Evolutionary conservation across 208 protist species (phyloP).

Genomic region (Trypanosoma caninum): DNA sequence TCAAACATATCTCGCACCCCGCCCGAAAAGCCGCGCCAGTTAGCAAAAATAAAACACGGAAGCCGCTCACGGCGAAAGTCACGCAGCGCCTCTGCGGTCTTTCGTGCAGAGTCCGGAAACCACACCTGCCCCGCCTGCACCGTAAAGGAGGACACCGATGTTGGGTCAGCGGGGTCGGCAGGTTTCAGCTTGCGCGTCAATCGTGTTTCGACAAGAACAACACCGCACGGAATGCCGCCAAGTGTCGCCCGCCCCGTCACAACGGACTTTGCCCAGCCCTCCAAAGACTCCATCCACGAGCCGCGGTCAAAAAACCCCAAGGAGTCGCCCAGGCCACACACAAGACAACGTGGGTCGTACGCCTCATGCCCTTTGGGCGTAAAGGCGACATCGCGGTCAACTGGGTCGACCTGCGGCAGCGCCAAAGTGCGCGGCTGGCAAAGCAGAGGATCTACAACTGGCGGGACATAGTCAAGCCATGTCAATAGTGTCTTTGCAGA

Average conservation of each 20-base stretch:
- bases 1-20: constrained; percentile 99
- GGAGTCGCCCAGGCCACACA: constrained; percentile 45
- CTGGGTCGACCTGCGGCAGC: constrained; percentile 37
- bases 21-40: constrained; percentile 99
- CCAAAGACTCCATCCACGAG: constrained; percentile 90
- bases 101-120: constrained; percentile 97
- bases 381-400: constrained; percentile 83
- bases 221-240: constrained; percentile 96
- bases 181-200: constrained; percentile 91
- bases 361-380: constrained; percentile 47
- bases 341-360: constrained; percentile 85
- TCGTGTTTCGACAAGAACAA: constrained; percentile 98
- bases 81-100: constrained; percentile 96
- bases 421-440: constrained; percentile 47
- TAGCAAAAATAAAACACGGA: constrained; percentile 97
- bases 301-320: constrained; percentile 90
- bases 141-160: constrained; percentile 60
- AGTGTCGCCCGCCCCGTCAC: constrained; percentile 95
- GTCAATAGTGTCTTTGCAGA: constrained; percentile 66
- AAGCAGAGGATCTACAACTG: constrained; percentile 31
- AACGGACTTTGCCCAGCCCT: constrained; percentile 97
- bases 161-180: constrained; percentile 95
- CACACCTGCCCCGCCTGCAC: constrained; percentile 94
- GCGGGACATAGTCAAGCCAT: constrained; percentile 93
- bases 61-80: constrained; percentile 98